Conservation (phyloP, 257 asterid genomes). For the Scutellaria minor region DNA sequence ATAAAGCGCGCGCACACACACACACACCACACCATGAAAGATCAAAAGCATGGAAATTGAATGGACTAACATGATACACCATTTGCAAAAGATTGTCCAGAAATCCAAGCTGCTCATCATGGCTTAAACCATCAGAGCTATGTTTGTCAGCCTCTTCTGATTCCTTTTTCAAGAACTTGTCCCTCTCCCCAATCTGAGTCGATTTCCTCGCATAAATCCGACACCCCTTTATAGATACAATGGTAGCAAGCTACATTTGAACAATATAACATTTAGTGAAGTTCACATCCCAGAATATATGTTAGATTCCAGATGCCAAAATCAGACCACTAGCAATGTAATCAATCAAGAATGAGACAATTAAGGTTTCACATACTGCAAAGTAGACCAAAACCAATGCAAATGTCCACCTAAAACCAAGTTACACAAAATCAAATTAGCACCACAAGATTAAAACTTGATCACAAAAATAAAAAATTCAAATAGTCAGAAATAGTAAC, state of each 20-base stretch:
- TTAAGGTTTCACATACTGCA: conserved; percentile 54
- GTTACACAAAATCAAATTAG: conserved; percentile 13
- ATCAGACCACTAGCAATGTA: neutral
- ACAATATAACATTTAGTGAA: conserved; percentile 13
- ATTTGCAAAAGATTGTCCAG: conserved; percentile 52
- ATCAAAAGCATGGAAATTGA: conserved; percentile 10
- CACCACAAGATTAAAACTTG: neutral
- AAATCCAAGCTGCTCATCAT: conserved; percentile 50
- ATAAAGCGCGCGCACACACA: neutral
- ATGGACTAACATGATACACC: conserved; percentile 60
- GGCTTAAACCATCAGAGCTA: neutral
- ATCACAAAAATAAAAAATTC: neutral
- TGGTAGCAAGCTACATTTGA: conserved; percentile 60
- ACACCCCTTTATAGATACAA: conserved; percentile 70
- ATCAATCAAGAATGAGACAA: neutral
- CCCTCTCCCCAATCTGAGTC: conserved; percentile 40
- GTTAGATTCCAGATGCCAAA: neutral
- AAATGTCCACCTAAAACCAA: conserved; percentile 85
- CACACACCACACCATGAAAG: neutral
- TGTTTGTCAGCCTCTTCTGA: conserved; percentile 28
- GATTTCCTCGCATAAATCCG: conserved; percentile 39
- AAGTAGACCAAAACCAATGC: conserved; percentile 72
- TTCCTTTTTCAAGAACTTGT: conserved; percentile 45
- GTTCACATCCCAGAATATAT: neutral
- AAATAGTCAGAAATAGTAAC: too few species aligned